These are phyloP conservation scores for Suillus plorans DNA, from an alignment of 768 basidiomycete species.

Conservation along the genomic window DNA sequence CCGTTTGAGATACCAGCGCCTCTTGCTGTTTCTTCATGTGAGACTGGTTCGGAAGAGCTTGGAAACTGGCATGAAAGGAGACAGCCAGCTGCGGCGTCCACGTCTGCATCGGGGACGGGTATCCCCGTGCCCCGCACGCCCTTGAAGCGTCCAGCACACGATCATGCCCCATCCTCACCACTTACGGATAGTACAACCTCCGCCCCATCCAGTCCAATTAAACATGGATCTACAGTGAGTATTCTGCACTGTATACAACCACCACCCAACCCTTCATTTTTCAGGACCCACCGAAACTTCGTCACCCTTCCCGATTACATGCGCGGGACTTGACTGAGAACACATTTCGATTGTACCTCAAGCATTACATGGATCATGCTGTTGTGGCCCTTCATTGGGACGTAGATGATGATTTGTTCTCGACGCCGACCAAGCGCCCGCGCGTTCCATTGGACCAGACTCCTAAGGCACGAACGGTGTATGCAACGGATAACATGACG, in stretches of 20 bases:
- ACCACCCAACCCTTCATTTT: background rate
- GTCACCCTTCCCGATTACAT: constrained; percentile 71
- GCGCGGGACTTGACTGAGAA: constrained; percentile 67
- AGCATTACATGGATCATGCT: constrained; percentile 74
- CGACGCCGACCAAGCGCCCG: constrained; percentile 35
- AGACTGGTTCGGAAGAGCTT: constrained; percentile 12
- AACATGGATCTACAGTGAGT: constrained; percentile 12
- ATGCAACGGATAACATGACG: background rate
- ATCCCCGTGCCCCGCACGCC: constrained; percentile 1
- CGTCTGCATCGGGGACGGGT: background rate
- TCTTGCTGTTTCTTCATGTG: constrained; percentile 8
- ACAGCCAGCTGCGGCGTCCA: constrained; percentile 15
- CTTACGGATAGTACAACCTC: constrained; percentile 26
- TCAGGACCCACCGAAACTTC: constrained; percentile 44
- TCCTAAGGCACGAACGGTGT: constrained; percentile 21
- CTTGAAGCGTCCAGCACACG: background rate
- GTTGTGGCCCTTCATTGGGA: constrained; percentile 10
- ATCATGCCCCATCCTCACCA: constrained; percentile 21
- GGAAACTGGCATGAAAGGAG: constrained; percentile 12
- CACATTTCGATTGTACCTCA: constrained; percentile 73
- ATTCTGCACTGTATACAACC: background rate
- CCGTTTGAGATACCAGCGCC: constrained; percentile 51
- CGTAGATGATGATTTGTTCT: constrained; percentile 5
- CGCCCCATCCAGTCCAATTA: constrained; percentile 28
- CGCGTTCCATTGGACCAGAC: constrained; percentile 16